Evolutionary conservation across 1,284 basidiomycete genomes (phyloP).

Genomic region (Sanghuangporus weigelae): DNA sequence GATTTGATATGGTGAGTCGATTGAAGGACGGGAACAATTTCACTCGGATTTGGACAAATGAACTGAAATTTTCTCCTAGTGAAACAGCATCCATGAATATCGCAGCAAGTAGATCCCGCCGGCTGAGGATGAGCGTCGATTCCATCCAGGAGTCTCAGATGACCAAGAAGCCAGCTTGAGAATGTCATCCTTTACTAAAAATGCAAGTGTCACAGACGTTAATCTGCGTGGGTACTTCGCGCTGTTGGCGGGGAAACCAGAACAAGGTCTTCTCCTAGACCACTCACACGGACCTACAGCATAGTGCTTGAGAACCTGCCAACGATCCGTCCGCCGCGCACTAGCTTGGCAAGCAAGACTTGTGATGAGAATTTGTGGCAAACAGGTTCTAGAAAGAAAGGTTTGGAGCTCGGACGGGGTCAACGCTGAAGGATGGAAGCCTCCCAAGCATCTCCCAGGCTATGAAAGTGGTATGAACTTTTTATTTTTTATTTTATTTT

Average conservation of each 20-base stretch:
- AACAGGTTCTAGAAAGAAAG: slow-evolving; percentile 72
- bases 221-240: slow-evolving; percentile 18
- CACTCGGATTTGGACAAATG: not conserved
- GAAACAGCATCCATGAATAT: not conserved
- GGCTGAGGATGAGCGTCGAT: not conserved
- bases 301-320: not conserved
- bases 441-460: slow-evolving; percentile 84
- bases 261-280: not conserved
- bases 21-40: not conserved
- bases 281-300: not conserved
- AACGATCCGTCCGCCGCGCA: not conserved
- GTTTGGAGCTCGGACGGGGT: slow-evolving; percentile 91
- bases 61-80: not conserved
- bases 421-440: slow-evolving; percentile 98
- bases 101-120: not conserved
- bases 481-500: too few relatives aligned
- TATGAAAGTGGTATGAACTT: slow-evolving; percentile 84
- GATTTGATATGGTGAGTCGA: not conserved
- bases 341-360: not conserved
- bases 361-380: not conserved
- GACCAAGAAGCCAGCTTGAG: not conserved
- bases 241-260: slow-evolving; percentile 10
- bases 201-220: not conserved
- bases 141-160: slow-evolving; percentile 32
- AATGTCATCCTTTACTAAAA: not conserved